These are phyloP conservation scores for Ustilaginoidea virens DNA, from an alignment of 2,329 filamentous ascomycete genomes.

Conservation along the genomic window DNA sequence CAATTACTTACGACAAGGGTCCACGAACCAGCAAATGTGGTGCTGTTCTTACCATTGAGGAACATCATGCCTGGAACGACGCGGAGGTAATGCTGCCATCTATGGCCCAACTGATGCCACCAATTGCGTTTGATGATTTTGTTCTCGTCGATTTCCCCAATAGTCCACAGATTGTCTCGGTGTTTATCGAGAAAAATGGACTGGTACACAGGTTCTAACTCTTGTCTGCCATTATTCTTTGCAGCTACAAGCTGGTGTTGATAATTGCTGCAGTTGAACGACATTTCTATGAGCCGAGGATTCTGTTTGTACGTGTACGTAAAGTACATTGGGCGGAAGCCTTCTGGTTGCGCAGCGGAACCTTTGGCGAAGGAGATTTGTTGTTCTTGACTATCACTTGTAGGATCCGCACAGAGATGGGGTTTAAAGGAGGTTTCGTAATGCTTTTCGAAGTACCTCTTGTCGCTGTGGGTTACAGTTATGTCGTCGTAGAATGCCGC, in stretches of 20 bases:
- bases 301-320: conserved; percentile 44
- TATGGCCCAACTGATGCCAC: conserved; percentile 54
- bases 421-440: conserved; percentile 47
- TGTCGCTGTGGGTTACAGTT: conserved; percentile 53
- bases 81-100: conserved; percentile 46
- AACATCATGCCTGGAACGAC: conserved; percentile 61
- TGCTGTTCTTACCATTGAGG: conserved; percentile 48
- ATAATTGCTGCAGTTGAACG: conserved; percentile 63
- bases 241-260: conserved; percentile 50
- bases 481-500: conserved; percentile 57
- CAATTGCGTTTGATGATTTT: conserved; percentile 49
- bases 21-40: conserved; percentile 51
- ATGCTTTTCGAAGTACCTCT: conserved; percentile 48
- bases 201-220: conserved; percentile 51
- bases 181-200: conserved; percentile 50
- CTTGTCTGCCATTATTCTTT: conserved; percentile 6
- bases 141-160: conserved; percentile 38
- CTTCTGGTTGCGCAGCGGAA: conserved; percentile 32
- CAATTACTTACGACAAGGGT: conserved; percentile 42
- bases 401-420: conserved; percentile 32
- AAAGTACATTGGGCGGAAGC: conserved; percentile 50
- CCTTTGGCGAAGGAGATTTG: conserved; percentile 26
- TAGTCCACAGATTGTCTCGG: conserved; percentile 40
- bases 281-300: conserved; percentile 48
- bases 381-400: conserved; percentile 22